phyloP scores from a whole-genome alignment of 2,329 filamentous ascomycete species.

The Xylaria arbuscula region DNA sequence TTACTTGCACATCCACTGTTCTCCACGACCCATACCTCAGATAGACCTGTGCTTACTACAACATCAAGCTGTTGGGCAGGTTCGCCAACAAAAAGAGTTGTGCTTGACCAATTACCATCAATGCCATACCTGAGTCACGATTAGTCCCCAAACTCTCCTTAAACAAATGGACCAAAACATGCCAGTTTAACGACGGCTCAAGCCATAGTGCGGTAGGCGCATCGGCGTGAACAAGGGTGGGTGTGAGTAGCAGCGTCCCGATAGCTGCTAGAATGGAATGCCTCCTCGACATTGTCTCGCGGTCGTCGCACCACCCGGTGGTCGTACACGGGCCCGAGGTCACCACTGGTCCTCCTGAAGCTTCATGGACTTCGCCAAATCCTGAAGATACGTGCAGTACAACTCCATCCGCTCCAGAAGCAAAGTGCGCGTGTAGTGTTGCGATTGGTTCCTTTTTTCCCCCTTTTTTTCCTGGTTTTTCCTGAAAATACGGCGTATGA shows the following conservation, averaged over 20 bases:
- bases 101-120: conserved; percentile 79
- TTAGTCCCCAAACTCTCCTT: conserved; percentile 37
- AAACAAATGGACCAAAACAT: conserved; percentile 39
- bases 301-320: conserved; percentile 44
- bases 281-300: conserved; percentile 47
- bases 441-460: not conserved
- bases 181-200: conserved; percentile 50
- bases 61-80: conserved; percentile 66
- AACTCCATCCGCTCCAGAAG: conserved; percentile 43
- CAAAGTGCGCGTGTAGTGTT: conserved; percentile 14
- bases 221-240: conserved; percentile 44
- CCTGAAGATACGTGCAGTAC: conserved; percentile 29
- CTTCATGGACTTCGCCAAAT: conserved; percentile 46
- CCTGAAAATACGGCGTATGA: not conserved
- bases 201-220: conserved; percentile 47
- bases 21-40: conserved; percentile 77
- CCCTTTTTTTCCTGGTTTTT: conserved; percentile 5
- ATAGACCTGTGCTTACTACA: conserved; percentile 73
- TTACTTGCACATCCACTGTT: conserved; percentile 66
- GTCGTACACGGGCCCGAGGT: conserved; percentile 48
- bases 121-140: conserved; percentile 48
- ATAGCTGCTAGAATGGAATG: conserved; percentile 41
- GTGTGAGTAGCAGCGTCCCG: conserved; percentile 44
- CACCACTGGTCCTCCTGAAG: conserved; percentile 45
- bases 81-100: conserved; percentile 63